Evolutionary conservation across 2,329 filamentous ascomycete genomes (phyloP).

Genomic region (Aspergillus jensenii): DNA sequence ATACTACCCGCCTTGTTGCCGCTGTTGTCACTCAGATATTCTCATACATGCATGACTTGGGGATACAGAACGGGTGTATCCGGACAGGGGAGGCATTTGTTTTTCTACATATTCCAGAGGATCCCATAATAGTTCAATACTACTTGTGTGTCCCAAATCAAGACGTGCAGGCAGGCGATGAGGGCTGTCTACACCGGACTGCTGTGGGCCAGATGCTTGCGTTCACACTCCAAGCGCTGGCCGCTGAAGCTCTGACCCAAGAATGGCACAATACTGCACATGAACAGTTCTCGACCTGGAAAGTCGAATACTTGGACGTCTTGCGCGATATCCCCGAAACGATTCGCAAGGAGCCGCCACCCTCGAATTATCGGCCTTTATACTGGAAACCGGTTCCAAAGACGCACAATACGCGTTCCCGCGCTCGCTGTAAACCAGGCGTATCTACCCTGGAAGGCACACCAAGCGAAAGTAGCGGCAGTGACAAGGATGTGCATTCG

Average conservation of each 20-base stretch:
- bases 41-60: no score
- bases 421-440: no score
- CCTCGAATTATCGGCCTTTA: constrained; percentile 26
- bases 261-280: constrained; percentile 24
- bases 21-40: no score
- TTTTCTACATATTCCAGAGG: no score
- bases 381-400: not conserved
- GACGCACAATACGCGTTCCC: no score
- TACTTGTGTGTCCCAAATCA: no score
- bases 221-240: constrained; percentile 32
- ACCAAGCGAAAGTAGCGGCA: constrained; percentile 19
- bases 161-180: no score
- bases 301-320: constrained; percentile 24
- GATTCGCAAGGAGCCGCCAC: constrained; percentile 17
- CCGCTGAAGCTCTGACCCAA: constrained; percentile 18
- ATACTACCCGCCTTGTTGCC: no score
- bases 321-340: constrained; percentile 25
- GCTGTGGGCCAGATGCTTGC: constrained; percentile 32
- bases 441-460: constrained; percentile 2
- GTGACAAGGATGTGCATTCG: constrained; percentile 15
- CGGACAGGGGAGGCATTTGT: no score
- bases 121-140: no score
- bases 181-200: constrained; percentile 27
- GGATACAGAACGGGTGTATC: no score
- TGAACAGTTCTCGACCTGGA: constrained; percentile 21